Percentiles rank a stretch among this genome's conserved stretches.
Evolutionary conservation across 306 rosid species (phyloP).

Genomic region (Trifolium repens): DNA sequence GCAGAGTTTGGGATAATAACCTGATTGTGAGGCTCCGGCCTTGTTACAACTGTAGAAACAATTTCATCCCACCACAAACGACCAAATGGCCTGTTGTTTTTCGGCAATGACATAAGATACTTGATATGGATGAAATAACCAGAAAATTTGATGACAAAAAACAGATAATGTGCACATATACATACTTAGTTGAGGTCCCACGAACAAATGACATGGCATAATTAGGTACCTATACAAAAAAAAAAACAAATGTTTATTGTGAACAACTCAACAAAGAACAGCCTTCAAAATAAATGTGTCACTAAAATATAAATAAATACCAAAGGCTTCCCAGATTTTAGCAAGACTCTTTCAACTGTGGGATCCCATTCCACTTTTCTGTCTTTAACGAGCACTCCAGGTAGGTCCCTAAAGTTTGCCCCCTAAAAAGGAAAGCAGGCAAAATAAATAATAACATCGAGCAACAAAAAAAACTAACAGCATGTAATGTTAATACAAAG

Average conservation of each 20-base stretch:
- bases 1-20: slow-evolving; percentile 4
- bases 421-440: slow-evolving; percentile 35
- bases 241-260: neutral
- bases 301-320: slow-evolving; percentile 22
- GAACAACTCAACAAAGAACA: slow-evolving; percentile 1
- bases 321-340: slow-evolving; percentile 51
- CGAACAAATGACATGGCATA: slow-evolving; percentile 50
- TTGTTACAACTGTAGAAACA: slow-evolving; percentile 50
- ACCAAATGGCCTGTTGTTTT: slow-evolving; percentile 32
- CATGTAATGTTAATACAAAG: neutral
- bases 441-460: neutral
- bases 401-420: slow-evolving; percentile 53
- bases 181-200: slow-evolving; percentile 50
- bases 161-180: neutral
- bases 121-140: neutral
- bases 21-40: slow-evolving; percentile 57
- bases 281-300: neutral
- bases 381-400: slow-evolving; percentile 46
- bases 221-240: slow-evolving; percentile 45
- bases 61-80: slow-evolving; percentile 59
- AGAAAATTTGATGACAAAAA: neutral
- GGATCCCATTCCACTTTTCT: slow-evolving; percentile 58
- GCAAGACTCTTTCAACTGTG: slow-evolving; percentile 42
- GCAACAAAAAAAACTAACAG: neutral
- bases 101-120: neutral